Percentiles rank a stretch among this genome's conserved stretches.
These are phyloP conservation scores for Penicillium sp. DNA, from an alignment of 2,329 filamentous ascomycete genomes.

Conservation along the genomic window DNA sequence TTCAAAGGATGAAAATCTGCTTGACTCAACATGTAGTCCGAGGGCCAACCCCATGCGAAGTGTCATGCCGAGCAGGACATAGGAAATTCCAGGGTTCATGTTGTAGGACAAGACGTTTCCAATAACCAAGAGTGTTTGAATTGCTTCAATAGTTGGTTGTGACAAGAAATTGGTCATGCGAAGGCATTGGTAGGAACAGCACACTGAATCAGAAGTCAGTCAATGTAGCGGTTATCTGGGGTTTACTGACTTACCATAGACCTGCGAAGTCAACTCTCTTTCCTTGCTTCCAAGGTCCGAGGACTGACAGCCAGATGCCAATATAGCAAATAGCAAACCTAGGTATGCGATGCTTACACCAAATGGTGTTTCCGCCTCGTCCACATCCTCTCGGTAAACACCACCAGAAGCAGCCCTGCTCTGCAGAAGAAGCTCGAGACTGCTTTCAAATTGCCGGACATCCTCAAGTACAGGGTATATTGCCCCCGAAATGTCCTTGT, in stretches of 20 bases:
- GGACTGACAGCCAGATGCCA: conserved; percentile 60
- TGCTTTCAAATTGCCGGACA: conserved; percentile 50
- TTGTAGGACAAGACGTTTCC: conserved; percentile 59
- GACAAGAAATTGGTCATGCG: conserved; percentile 61
- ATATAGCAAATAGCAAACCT: conserved; percentile 56
- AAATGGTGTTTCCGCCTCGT: conserved; percentile 52
- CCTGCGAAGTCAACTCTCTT: conserved; percentile 58
- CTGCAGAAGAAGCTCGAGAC: conserved; percentile 51
- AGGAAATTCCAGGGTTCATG: conserved; percentile 61
- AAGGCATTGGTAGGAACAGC: conserved; percentile 60
- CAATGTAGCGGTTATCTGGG: neutral
- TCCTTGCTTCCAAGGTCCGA: conserved; percentile 55
- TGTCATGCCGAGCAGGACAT: conserved; percentile 57
- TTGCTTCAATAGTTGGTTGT: conserved; percentile 56
- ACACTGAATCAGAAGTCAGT: conserved; percentile 41
- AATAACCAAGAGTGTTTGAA: conserved; percentile 58
- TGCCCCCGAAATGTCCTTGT: conserved; percentile 55
- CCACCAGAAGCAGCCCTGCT: conserved; percentile 46
- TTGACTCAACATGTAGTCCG: conserved; percentile 56
- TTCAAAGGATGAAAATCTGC: conserved; percentile 49
- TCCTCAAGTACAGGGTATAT: conserved; percentile 59
- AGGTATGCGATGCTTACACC: conserved; percentile 56
- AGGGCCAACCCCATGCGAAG: conserved; percentile 57
- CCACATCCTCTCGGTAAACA: conserved; percentile 39
- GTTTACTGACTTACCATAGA: conserved; percentile 48